Base-by-base conservation (phyloP, 2,329 filamentous ascomycete species). In the Trichoderma sp. region DNA sequence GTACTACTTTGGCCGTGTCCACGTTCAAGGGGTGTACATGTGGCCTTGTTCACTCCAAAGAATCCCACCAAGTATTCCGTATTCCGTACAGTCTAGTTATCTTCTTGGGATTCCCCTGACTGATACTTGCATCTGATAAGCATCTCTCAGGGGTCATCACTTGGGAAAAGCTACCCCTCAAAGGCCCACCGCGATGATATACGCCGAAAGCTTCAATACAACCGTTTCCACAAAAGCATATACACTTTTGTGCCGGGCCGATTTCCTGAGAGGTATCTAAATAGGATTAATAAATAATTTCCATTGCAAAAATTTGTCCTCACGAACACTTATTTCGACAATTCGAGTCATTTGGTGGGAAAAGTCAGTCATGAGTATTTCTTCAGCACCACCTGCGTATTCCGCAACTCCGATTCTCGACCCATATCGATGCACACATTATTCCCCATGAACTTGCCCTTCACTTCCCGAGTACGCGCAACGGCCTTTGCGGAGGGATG, bases 81-180 rank as follows among this genome's bases (percentile, higher is more conserved):
- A 26, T n/a, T n/a, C n/a, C n/a, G n/a, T n/a, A n/a, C n/a, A 43
- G 39, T 43, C 15, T 1, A 4, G 7, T n/a, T 0, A 9, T 0
- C 0, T 43, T n/a, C 39, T 9, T 43, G n/a, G 7, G 18, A 0
- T 0, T 43, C 8, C 1, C 3, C n/a, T 43, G 39, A n/a, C 18
- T 4, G 39, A 0, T 4, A 43, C 9, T 43, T 9, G 4, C 39
- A 9, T 43, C 39, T 43, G 15, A n/a, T 4, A 43, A 43, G 18
- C 4, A 39, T 39, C 36, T 39, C 15, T 8, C 0, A 39, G 36
- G 7, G 15, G 39, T n/a, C 39, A 9, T 43, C 39, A 3, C 15
- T n/a, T 8, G 7, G 18, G 39, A 43, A 43, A 43, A 43, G 39
- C 39, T n/a, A 43, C 39, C 0, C 39, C 39, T 43, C 15, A n/a